A percentile compares a stretch with the other conserved stretches of the same genome.
phyloP scores from a whole-genome alignment of 2,329 filamentous ascomycete species.

The Ascochyta koolunga region DNA sequence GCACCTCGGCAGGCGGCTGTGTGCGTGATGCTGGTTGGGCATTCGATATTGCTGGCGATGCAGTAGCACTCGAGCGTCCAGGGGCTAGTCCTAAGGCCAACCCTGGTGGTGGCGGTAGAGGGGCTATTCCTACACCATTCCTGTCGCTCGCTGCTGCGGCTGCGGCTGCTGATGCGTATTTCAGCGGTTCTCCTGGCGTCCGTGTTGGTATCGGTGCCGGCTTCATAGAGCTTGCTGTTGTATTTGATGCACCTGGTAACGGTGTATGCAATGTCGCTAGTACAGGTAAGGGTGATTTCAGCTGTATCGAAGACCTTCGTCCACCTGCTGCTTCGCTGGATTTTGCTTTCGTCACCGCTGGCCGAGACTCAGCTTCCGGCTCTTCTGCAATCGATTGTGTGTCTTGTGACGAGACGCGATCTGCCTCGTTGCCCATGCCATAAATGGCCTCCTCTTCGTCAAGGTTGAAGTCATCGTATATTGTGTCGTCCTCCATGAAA shows the following conservation, averaged over 20 bases:
- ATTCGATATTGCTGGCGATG: conserved; percentile 56
- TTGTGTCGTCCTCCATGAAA: conserved; percentile 89
- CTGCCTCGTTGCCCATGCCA: conserved; percentile 79
- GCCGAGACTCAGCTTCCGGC: conserved; percentile 63
- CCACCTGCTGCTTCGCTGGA: conserved; percentile 64
- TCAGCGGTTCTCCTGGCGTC: conserved; percentile 86
- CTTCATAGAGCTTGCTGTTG: conserved; percentile 77
- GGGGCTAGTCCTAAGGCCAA: conserved; percentile 28
- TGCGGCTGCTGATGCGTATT: conserved; percentile 95
- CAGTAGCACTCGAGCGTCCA: conserved; percentile 59
- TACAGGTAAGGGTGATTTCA: conserved; percentile 93
- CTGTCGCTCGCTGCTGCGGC: conserved; percentile 91
- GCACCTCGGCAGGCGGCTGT: conserved; percentile 47
- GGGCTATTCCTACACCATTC: conserved; percentile 87
- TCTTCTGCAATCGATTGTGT: conserved; percentile 92
- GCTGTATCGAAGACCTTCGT: conserved; percentile 81
- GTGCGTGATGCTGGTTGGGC: conserved; percentile 49
- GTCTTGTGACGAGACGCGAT: conserved; percentile 93
- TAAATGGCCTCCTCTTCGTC: conserved; percentile 90
- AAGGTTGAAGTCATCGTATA: conserved; percentile 93
- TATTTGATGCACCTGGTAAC: conserved; percentile 65
- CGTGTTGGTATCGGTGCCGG: conserved; percentile 85
- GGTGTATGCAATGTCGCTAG: conserved; percentile 87
- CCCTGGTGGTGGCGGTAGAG: conserved; percentile 87
- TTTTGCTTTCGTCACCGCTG: conserved; percentile 60